Base-by-base conservation (phyloP, 371 early-diverging fungal species). In the Syncephalastrum racemosum region DNA sequence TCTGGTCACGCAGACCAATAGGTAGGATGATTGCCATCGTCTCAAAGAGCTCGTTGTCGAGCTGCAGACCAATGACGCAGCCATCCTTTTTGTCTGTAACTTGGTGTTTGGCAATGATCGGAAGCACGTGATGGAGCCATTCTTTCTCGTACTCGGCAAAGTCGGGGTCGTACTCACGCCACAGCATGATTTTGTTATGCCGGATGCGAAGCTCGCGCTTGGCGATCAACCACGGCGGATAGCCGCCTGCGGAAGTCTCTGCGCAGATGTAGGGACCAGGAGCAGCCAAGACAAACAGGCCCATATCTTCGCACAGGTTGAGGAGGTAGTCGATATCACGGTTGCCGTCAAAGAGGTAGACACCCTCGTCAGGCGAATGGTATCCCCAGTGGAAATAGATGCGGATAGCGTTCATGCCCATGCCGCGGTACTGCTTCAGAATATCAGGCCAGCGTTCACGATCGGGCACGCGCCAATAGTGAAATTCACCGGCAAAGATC, bases 371-470 rank as follows among this genome's bases (percentile, higher is more conserved):
- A 4, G 92, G 88, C 13, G 90, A 88, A 63, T 93, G 94, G 68
- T 82, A 91, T 6, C 91, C 93, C 95, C 95, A 94, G 63, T 92
- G 90, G 68, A 94, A 92, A 64, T 91, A 90, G 56, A 94, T 90
- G n/a, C 93, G 85, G 60, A 94, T 86, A 16, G 88, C 76, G 63
- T 90, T 92, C 41, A 92, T 77, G 3, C 93, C 93, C 19, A 82
- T 75, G 1, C 85, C 73, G 40, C 85, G 84, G 75, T 86, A 88
- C 66, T 86, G 86, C 59, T 82, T 79, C 39, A 91, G 73, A 16
- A 83, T 79, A 22, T 60, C 12, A 5, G 61, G 51, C 88, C 89
- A 89, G 4, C 87, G 72, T 2, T 66, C 66, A 39, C 73, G 60
- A 59, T 87, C 90, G 3, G 90, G 90, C 10, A 90, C 63, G 13